Base-by-base conservation (phyloP, 2,329 filamentous ascomycete genomes). In the Diplodia corticola region DNA sequence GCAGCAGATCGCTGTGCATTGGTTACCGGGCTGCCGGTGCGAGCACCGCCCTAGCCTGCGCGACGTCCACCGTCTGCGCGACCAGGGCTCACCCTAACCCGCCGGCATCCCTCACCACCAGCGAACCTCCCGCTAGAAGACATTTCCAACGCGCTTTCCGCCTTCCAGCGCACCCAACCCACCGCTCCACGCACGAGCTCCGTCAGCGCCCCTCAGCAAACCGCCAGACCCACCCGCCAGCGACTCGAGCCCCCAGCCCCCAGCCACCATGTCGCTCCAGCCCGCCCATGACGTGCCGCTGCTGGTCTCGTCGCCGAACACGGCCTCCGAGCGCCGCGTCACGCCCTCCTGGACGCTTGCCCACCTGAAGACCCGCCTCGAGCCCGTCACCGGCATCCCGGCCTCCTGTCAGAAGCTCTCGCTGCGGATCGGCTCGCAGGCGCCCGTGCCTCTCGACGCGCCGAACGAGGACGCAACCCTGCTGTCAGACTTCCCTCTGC, bases 371-470 rank as follows among this genome's bases (percentile, higher is more conserved):
- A 80, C 84, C 63, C 96, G 95, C 78, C 88, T 99, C 61, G 94
- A 98, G 79, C 90, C 92, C 68, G 89, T 98, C 79, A 98, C 94
- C 1, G 95, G 95, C 68, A 88, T 98, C 44, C 94, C 95, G 17
- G 91, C 93, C 12, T 85, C 85, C 33, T 88, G 85, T 68, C 95
- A 98, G 78, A 87, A 83, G 69, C 85, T 99, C 68, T 88, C 83
- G 33, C 83, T 97, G 75, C 91, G 89, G 76, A 82, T 88, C 17
- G 82, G 85, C 28, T 85, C 85, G 37, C 84, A 87, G 71, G 84
- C 88, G 69, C 83, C 83, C 68, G 83, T 91, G 70, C 78, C 89
- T 63, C 82, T 96, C 72, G 84, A 89, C 73, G 89, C 89, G 51
- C 81, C 84, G 46, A 86, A 93, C 73, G 92, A 97, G 78, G 91